These are phyloP conservation scores for Podila clonocystis DNA, from an alignment of 192 early-diverging fungal genomes.

Conservation along the genomic window DNA sequence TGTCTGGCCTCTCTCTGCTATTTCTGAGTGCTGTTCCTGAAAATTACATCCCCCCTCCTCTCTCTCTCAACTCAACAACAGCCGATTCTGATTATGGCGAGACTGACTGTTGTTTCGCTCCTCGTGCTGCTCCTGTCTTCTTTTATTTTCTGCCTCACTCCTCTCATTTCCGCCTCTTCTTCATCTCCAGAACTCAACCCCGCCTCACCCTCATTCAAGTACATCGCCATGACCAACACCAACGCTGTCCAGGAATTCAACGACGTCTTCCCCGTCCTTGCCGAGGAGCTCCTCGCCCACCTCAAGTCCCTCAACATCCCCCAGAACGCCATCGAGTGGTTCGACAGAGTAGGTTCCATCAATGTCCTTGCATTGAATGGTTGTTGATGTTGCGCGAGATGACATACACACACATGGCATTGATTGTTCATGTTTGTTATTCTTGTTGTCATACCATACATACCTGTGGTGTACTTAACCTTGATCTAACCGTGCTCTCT, in stretches of 20 bases:
- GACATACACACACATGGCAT: no score
- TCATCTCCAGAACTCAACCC: neutral
- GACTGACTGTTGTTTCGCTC: no score
- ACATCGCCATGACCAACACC: slow-evolving; percentile 10
- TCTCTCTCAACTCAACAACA: neutral
- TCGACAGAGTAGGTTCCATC: slow-evolving; percentile 58
- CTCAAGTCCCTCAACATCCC: slow-evolving; percentile 75
- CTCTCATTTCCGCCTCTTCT: neutral
- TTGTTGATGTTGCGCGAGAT: neutral
- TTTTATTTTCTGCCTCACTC: neutral
- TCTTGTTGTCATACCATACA: no score
- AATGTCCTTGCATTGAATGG: neutral
- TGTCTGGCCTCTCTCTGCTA: no score
- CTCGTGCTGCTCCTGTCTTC: no score
- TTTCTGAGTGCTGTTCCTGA: neutral
- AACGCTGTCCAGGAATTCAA: slow-evolving; percentile 67
- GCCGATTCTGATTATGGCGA: no score
- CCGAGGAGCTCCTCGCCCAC: slow-evolving; percentile 78
- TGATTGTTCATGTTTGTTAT: no score
- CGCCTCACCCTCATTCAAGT: neutral
- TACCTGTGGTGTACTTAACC: no score
- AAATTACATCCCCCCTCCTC: neutral
- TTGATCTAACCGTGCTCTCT: slow-evolving; percentile 1
- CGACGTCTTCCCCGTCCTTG: slow-evolving; percentile 79
- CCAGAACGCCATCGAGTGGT: slow-evolving; percentile 72